phyloP scores from a whole-genome alignment of 306 rosid genomes.

The Pterocarpus santalinus region DNA sequence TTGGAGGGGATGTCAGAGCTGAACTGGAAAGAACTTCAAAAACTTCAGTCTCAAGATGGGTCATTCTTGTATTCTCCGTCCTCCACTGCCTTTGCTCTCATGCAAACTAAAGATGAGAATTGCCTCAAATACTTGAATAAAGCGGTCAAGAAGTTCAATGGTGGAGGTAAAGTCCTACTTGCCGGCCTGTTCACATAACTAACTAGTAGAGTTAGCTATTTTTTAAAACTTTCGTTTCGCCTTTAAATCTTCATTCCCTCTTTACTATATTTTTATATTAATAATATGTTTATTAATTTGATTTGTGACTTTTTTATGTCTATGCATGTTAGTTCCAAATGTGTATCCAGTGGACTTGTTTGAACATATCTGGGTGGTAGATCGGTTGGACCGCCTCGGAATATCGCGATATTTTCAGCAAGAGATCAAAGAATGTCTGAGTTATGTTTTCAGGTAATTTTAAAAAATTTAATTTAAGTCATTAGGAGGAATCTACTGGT shows the following conservation, averaged over 20 bases:
- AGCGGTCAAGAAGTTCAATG: constrained; percentile 68
- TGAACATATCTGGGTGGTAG: constrained; percentile 85
- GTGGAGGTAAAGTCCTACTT: constrained; percentile 72
- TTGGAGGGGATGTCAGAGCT: constrained; percentile 90
- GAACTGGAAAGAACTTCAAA: constrained; percentile 88
- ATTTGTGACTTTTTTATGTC: not conserved
- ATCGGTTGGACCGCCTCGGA: constrained; percentile 88
- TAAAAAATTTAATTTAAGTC: not conserved
- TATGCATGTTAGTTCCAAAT: constrained; percentile 68
- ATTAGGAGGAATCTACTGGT: too few relatives aligned
- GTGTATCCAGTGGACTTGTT: constrained; percentile 91
- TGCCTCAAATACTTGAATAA: constrained; percentile 73
- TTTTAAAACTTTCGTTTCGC: not conserved
- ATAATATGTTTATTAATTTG: not conserved
- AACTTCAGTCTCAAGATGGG: constrained; percentile 84
- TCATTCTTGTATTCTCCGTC: constrained; percentile 95
- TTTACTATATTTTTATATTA: not conserved
- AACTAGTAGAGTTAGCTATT: not conserved
- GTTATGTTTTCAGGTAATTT: constrained; percentile 70
- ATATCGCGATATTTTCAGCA: constrained; percentile 69
- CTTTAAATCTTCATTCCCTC: not conserved
- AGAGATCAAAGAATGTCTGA: constrained; percentile 69
- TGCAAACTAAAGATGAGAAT: constrained; percentile 72
- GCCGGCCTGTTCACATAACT: too few relatives aligned
- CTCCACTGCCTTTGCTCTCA: constrained; percentile 91